Conservation (phyloP, 2,329 filamentous ascomycete genomes). For the Harringtonia lauricola region DNA sequence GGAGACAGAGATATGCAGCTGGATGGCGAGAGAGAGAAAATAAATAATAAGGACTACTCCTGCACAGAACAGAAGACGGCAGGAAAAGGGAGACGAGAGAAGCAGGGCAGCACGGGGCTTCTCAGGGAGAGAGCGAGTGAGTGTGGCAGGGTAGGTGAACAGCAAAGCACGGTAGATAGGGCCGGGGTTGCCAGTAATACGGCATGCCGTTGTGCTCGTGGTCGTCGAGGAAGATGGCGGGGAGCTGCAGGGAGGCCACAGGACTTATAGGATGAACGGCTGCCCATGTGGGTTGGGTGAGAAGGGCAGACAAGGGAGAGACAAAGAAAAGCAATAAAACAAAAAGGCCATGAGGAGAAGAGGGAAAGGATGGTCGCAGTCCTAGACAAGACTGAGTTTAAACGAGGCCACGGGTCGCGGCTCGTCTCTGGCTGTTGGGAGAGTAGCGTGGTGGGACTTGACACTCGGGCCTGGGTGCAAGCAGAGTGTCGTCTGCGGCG, state of each 20-base stretch:
- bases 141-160: background rate
- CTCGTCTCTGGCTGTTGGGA: constrained; percentile 7
- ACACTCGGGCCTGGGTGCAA: background rate
- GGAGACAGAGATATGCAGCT: background rate
- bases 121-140: constrained; percentile 1
- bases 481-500: too few species aligned
- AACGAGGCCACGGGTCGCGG: constrained; percentile 10
- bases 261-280: constrained; percentile 4
- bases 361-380: constrained; percentile 6
- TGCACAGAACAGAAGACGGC: too few species aligned
- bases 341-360: background rate
- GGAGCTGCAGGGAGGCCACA: constrained; percentile 29
- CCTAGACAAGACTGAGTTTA: constrained; percentile 12
- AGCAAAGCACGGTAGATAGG: constrained; percentile 27
- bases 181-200: constrained; percentile 35
- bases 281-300: constrained; percentile 5
- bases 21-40: too few species aligned
- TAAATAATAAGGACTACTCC: too few species aligned
- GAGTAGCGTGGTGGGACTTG: background rate
- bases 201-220: constrained; percentile 35
- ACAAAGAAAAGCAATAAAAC: background rate
- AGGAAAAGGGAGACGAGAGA: background rate
- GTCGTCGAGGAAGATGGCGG: constrained; percentile 32
- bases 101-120: background rate
- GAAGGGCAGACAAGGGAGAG: background rate